Evolutionary conservation across 495 filamentous ascomycete species (phyloP).

Genomic region (Aspergillus coremiiformis): DNA sequence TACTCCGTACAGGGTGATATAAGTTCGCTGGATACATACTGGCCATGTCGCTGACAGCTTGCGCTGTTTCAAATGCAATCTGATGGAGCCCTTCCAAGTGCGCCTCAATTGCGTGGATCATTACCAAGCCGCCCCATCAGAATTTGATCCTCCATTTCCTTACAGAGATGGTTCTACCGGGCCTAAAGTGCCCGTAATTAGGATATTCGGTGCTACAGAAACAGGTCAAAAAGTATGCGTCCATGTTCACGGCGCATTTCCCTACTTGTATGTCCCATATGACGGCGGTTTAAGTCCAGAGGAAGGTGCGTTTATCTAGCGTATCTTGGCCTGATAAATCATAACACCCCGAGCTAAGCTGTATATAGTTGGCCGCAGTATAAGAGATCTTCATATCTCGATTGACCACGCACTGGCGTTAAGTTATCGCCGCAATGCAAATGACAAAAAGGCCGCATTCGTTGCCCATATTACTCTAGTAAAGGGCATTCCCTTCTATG

Average conservation of each 20-base stretch:
- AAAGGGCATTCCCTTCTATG: slow-evolving; percentile 93
- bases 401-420: slow-evolving; percentile 80
- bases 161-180: slow-evolving; percentile 43
- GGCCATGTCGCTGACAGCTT: slow-evolving; percentile 27
- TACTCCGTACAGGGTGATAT: slow-evolving; percentile 12
- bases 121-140: slow-evolving; percentile 71
- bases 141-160: slow-evolving; percentile 74
- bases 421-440: slow-evolving; percentile 68
- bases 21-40: not conserved
- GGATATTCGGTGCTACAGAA: slow-evolving; percentile 89
- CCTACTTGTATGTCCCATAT: slow-evolving; percentile 90
- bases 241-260: slow-evolving; percentile 92
- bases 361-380: slow-evolving; percentile 57
- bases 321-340: not conserved
- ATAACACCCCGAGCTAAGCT: slow-evolving; percentile 7
- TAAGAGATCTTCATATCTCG: slow-evolving; percentile 63
- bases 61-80: slow-evolving; percentile 13
- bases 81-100: slow-evolving; percentile 69
- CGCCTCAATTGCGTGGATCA: slow-evolving; percentile 92
- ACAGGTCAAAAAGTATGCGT: slow-evolving; percentile 94
- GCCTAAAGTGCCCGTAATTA: slow-evolving; percentile 76
- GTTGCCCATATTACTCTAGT: slow-evolving; percentile 86
- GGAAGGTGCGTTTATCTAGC: slow-evolving; percentile 45
- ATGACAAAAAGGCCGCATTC: slow-evolving; percentile 59
- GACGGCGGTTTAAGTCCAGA: slow-evolving; percentile 57